Evolutionary conservation across 495 filamentous ascomycete species (phyloP), one percentile per base, ranked within the genome.

Genomic region (Neurospora terricola): DNA sequence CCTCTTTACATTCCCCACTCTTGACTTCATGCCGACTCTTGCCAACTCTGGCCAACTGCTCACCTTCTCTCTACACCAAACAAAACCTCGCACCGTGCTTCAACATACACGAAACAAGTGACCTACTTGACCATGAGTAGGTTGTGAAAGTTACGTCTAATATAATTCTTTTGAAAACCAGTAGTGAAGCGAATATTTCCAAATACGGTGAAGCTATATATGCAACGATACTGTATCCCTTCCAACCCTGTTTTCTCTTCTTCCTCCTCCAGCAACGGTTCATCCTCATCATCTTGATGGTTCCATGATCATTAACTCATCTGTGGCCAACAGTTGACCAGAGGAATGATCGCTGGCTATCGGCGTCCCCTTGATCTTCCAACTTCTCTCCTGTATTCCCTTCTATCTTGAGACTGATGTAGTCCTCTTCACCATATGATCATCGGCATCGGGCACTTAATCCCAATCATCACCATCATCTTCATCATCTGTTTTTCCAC

Each of bases 381-480:
- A 30, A 30, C 2, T 30, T 2, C 1, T 2, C 1, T 30, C 27
- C 2, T 30, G 2, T 1, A 30, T 30, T 30, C 27, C 27, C 27
- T 1, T 2, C 27, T 30, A 30, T 30, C 1, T 30, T 1, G 27
- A 45, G 16, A 14, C 6, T 45, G 5, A 9, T 16, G 18, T 38
- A n/a, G 16, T 2, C 34, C 3, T 3, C 34, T 34, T 2, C 34
- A 34, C 0, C 16, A 2, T 16, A 2, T 16, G 2, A 34, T 34
- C 27, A 7, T 0, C 6, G 21, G 10, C 11, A 9, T 66, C 7
- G 2, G 54, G 0, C 27, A 66, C 30, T 18, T 34, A 66, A 3
- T 66, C 54, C 91, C 91, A 93, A 81, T 94, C 91, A 76, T 94
- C 92, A 71, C 91, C 88, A 76, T 93, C 90, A 80, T 91, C 89